These are phyloP conservation scores for Azolla pinnata DNA, from an alignment of 75 land plant genomes.

Conservation along the genomic window DNA sequence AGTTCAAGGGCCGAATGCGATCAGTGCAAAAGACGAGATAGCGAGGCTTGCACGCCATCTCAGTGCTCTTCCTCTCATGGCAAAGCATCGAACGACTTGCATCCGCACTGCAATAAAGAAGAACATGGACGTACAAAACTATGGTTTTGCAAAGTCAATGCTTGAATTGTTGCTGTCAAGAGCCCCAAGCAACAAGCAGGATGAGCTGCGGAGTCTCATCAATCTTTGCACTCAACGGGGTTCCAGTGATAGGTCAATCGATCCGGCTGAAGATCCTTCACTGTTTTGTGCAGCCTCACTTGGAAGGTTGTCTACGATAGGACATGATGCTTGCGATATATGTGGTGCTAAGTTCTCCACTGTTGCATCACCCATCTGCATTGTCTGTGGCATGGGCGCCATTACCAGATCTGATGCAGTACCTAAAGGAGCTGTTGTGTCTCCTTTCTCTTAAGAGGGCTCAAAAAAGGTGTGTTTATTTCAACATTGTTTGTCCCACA, in stretches of 20 bases:
- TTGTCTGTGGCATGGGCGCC: constrained; percentile 96
- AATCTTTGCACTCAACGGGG: constrained; percentile 83
- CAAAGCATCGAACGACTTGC: constrained; percentile 89
- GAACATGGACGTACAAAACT: constrained; percentile 98
- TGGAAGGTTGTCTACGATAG: constrained; percentile 89
- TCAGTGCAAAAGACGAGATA: constrained; percentile 95
- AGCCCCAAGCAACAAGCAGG: constrained; percentile 90
- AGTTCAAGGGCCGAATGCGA: constrained; percentile 72
- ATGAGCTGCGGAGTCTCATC: constrained; percentile 73
- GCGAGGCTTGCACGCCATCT: constrained; percentile 91
- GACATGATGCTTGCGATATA: constrained; percentile 90
- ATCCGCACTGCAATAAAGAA: constrained; percentile 90
- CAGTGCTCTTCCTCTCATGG: constrained; percentile 78
- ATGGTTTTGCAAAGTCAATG: constrained; percentile 72
- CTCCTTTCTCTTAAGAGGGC: constrained; percentile 46
- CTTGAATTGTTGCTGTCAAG: constrained; percentile 86
- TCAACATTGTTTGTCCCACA: background rate
- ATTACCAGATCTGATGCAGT: constrained; percentile 86
- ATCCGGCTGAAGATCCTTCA: constrained; percentile 88
- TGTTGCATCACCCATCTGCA: constrained; percentile 81
- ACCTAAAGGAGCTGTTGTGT: constrained; percentile 49
- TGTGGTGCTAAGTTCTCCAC: constrained; percentile 95
- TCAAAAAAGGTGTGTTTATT: too few species aligned
- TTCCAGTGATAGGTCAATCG: constrained; percentile 73
- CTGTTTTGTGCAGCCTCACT: constrained; percentile 92